Base-by-base conservation (phyloP, 2,329 filamentous ascomycete genomes). In the Cadophora luteo-olivacea region DNA sequence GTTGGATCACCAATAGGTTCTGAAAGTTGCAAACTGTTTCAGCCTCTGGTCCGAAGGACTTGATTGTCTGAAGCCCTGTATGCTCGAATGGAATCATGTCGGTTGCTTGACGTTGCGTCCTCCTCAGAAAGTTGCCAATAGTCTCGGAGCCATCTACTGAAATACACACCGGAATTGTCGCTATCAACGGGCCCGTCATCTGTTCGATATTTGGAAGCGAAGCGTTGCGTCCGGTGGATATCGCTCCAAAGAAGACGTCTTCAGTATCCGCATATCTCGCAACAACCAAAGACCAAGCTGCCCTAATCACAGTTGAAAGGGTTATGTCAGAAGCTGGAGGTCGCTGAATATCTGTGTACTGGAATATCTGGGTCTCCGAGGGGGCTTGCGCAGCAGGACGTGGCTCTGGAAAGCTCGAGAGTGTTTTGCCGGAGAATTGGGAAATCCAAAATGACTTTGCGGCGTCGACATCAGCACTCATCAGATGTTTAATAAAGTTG, bases 31-130 rank as follows among this genome's bases (percentile, higher is more conserved):
- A 71, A 9, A 68, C 68, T n/a, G 33, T 33, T 19, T 48, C 41
- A 19, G 63, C 63, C n/a, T 68, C 68, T 24, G 49, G 25, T 12
- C 64, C 64, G 14, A 72, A 61, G 11, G 48, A 52, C 25, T 60
- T 64, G 48, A 74, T 74, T 25, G 61, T 65, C 32, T 70, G 67
- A n/a, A 73, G 36, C 12, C 72, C 72, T 19, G 81, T 76, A 69
- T 87, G 85, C 69, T 87, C 82, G 72, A 85, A 82, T 2, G 83
- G 82, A 29, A 86, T 84, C 70, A 84, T 82, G 8, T 82, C 77
- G 0, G 83, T 79, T 0, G 81, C 81, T 49, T 82, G 78, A 19
- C 81, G 76, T 29, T 86, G 84, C 1, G 86, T 77, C 1, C 74
- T 72, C 32, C 82, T 75, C n/a, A 88, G 75, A 63, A 82, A 85